Evolutionary conservation across 352 stramenopile genomes (phyloP), one percentile per base, ranked within the genome.

Genomic region (Globisporangium cylindrosporum): DNA sequence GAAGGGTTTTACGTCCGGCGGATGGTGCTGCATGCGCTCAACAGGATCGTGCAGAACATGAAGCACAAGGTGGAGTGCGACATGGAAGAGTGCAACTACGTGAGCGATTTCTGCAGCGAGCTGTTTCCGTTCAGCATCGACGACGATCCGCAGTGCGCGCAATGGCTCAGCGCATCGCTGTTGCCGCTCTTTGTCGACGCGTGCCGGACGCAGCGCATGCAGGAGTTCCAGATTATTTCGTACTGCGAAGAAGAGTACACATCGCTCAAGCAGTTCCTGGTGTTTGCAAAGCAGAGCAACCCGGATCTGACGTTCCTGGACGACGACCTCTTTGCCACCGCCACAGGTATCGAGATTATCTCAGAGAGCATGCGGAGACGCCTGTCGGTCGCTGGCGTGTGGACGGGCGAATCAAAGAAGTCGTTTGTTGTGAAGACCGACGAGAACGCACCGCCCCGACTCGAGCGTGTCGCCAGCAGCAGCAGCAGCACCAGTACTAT

Each of bases 271-370:
- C 71, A 88, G 15, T 94, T 91, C 60, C 76, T 95, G 32, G 88
- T 81, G 53, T 82, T 69, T 1, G 81, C 86, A 10, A 92, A 91
- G 64, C 81, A 86, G 71, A 64, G 68, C 25, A 84, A 90, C 56
- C 75, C 84, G 4, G 77, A 74, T 1, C 64, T 92, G 20, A 79
- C 80, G 36, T 94, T 94, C 57, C 69, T 94, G 6, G 83, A 92
- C 62, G 86, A 94, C 41, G 82, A 90, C n/a, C 65, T 89, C 34
- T 94, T 92, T 46, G 79, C 67, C 1, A 77, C 83, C 41, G 82
- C 81, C 3, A 80, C 77, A 20, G 86, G 86, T 1, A 88, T 94
- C 56, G 86, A 94, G 59, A 89, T 92, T 49, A 94, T 94, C 20
- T 82, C 84, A 0, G 82, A 92, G 64, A 78, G 70, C 53, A 92